phyloP scores from a whole-genome alignment of 768 basidiomycete species.

The Phallus indusiatus region DNA sequence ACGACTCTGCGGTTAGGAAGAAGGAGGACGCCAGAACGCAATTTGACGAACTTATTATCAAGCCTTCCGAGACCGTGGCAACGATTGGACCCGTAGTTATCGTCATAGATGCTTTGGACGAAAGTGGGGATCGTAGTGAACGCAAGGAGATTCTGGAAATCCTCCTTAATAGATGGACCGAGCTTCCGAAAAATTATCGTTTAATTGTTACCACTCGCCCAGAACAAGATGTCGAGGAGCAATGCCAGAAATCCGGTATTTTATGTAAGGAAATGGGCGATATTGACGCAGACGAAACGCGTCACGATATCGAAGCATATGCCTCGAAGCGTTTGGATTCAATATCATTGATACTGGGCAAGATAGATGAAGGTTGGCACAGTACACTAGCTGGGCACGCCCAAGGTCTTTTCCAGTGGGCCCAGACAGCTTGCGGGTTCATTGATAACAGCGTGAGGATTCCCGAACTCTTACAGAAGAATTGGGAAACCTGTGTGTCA shows the following conservation, averaged over 20 bases:
- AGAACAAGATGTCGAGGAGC: conserved; percentile 17
- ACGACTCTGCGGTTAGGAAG: conserved; percentile 7
- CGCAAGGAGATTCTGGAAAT: conserved; percentile 15
- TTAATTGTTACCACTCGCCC: conserved; percentile 26
- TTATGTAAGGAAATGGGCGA: neutral
- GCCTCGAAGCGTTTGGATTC: neutral
- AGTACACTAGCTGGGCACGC: conserved; percentile 15
- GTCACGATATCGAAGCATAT: neutral
- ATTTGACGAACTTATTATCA: conserved; percentile 12
- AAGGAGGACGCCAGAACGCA: conserved; percentile 10
- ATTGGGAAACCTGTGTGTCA: conserved; percentile 12
- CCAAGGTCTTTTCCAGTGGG: conserved; percentile 25
- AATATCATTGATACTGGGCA: too few relatives aligned
- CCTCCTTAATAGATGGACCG: conserved; percentile 10
- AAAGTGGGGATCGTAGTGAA: conserved; percentile 17
- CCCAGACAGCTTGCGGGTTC: conserved; percentile 19
- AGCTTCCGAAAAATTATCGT: conserved; percentile 22
- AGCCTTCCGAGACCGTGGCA: neutral
- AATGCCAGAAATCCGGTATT: neutral
- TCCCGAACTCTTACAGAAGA: neutral
- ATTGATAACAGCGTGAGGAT: conserved; percentile 10
- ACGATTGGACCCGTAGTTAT: conserved; percentile 16
- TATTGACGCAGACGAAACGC: neutral
- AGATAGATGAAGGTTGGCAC: neutral
- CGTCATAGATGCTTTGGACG: conserved; percentile 30